phyloP scores from a whole-genome alignment of 805 yeast species.

The Metschnikowia cubensis region DNA sequence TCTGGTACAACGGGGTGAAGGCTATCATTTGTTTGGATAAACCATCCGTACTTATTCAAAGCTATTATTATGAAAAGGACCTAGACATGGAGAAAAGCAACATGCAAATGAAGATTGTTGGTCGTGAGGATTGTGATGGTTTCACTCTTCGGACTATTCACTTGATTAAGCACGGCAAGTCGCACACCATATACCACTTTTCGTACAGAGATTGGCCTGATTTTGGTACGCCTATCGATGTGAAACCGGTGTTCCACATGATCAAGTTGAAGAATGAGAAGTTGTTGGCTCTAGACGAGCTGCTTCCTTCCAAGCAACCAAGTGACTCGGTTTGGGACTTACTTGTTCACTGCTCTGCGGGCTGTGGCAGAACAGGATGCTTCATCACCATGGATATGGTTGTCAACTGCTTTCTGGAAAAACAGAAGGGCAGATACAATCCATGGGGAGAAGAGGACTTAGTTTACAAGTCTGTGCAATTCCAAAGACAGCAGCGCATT shows the following conservation, averaged over 20 bases:
- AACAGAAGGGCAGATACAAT: conserved; percentile 22
- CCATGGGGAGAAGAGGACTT: conserved; percentile 45
- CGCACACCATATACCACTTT: conserved; percentile 31
- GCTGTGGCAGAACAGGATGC: conserved; percentile 57
- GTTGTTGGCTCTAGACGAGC: conserved; percentile 10
- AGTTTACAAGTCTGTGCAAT: conserved; percentile 58
- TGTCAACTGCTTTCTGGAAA: conserved; percentile 21
- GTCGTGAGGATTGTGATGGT: conserved; percentile 9
- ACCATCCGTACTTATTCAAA: conserved; percentile 17
- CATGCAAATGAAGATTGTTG: conserved; percentile 12
- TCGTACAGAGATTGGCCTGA: conserved; percentile 46
- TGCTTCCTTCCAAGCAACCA: background rate
- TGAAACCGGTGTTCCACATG: conserved; percentile 29
- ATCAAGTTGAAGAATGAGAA: conserved; percentile 32
- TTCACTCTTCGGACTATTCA: conserved; percentile 17
- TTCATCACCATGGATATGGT: conserved; percentile 45
- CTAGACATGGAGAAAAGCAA: conserved; percentile 15
- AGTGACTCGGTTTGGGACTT: conserved; percentile 15
- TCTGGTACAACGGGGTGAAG: conserved; percentile 32
- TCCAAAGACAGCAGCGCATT: conserved; percentile 67
- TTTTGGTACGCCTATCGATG: conserved; percentile 39
- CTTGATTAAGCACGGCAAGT: conserved; percentile 11
- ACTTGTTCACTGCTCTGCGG: conserved; percentile 56
- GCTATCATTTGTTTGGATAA: conserved; percentile 36
- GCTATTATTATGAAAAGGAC: conserved; percentile 19